Percentiles rank a stretch among this genome's conserved stretches.
Evolutionary conservation across 257 asterid genomes (phyloP).

Genomic region (Salvia rosmarinus): DNA sequence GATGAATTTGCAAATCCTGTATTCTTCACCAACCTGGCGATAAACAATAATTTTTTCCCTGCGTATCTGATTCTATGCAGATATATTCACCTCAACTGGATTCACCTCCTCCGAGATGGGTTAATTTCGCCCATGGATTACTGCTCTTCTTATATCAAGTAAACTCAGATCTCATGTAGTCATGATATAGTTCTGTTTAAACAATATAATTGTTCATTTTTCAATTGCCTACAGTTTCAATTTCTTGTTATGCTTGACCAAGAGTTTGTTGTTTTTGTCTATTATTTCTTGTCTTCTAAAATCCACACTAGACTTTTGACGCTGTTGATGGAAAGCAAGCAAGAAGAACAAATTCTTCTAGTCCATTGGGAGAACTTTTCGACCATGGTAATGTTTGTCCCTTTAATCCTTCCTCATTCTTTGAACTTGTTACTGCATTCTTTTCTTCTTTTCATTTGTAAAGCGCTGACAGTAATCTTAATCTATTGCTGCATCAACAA

Average conservation of each 20-base stretch:
- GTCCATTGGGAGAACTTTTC: conserved; percentile 98
- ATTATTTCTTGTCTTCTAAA: conserved; percentile 27
- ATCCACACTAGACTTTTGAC: conserved; percentile 76
- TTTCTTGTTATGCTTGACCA: conserved; percentile 14
- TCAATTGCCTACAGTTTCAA: conserved; percentile 3
- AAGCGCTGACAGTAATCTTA: conserved; percentile 36
- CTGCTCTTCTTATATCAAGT: conserved; percentile 96
- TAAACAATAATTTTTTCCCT: conserved; percentile 6
- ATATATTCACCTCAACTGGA: conserved; percentile 90
- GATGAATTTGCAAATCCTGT: not conserved
- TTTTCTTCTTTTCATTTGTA: conserved; percentile 12
- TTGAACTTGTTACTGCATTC: conserved; percentile 26
- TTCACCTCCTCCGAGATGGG: conserved; percentile 99
- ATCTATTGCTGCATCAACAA: conserved; percentile 33
- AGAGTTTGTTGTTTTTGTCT: conserved; percentile 24
- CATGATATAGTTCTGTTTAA: not conserved
- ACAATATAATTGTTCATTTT: not conserved
- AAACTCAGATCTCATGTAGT: conserved; percentile 35
- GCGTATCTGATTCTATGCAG: conserved; percentile 50
- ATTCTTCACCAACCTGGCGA: conserved; percentile 3
- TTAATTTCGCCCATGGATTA: conserved; percentile 85
- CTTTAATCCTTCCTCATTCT: conserved; percentile 21
- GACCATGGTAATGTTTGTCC: conserved; percentile 76
- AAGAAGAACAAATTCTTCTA: conserved; percentile 94
- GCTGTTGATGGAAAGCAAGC: conserved; percentile 99